phyloP scores from a whole-genome alignment of 1,284 basidiomycete species.

The Meripilus lineatus region DNA sequence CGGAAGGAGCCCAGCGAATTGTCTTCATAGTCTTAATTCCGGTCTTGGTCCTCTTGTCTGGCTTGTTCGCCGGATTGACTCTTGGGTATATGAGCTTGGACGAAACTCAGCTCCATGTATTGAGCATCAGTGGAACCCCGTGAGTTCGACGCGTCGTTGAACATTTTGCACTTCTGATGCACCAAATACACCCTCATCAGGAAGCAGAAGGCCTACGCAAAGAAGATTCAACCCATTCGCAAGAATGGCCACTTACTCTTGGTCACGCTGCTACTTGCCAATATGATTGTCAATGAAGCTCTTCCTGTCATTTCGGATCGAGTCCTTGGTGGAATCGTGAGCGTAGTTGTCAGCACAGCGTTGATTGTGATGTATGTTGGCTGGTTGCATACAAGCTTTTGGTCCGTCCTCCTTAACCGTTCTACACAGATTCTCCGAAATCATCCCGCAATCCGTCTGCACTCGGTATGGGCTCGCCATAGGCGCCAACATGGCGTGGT shows the following conservation, averaged over 20 bases:
- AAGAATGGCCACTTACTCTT: conserved; percentile 81
- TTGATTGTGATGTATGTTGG: conserved; percentile 84
- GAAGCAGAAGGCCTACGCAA: conserved; percentile 74
- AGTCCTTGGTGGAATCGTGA: conserved; percentile 78
- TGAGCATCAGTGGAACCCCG: conserved; percentile 80
- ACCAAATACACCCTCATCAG: conserved; percentile 29
- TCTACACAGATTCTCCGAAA: conserved; percentile 69
- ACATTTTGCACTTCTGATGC: not conserved
- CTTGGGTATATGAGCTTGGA: conserved; percentile 91
- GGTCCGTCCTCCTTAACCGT: not conserved
- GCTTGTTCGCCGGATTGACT: conserved; percentile 69
- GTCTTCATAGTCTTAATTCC: conserved; percentile 50
- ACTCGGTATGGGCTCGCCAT: conserved; percentile 89
- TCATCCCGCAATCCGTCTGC: conserved; percentile 87
- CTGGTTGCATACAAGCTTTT: not conserved
- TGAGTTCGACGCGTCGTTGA: conserved; percentile 33
- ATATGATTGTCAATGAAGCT: conserved; percentile 90
- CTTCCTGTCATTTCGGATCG: conserved; percentile 88
- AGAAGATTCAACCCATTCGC: conserved; percentile 82
- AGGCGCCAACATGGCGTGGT: conserved; percentile 83
- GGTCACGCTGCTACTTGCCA: conserved; percentile 76
- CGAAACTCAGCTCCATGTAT: conserved; percentile 86
- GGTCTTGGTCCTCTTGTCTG: conserved; percentile 52
- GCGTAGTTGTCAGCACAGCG: conserved; percentile 77
- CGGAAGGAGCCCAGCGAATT: conserved; percentile 27